A percentile compares a stretch with the other conserved stretches of the same genome.
These are phyloP conservation scores for Suillus bovinus DNA, from an alignment of 768 basidiomycete genomes.

Conservation along the genomic window DNA sequence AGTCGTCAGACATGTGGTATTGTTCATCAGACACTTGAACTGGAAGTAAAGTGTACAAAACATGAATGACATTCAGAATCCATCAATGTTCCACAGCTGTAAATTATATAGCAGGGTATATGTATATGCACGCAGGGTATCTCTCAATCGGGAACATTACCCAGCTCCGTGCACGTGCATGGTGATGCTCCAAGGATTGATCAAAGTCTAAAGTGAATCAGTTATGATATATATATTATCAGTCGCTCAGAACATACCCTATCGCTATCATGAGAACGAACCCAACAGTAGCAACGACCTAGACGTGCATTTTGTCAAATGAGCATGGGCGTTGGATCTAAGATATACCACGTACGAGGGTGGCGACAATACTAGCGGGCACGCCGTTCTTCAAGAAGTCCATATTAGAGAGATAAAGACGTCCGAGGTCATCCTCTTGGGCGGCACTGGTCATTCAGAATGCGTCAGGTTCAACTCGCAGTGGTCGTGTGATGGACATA, in stretches of 20 bases:
- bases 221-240: not conserved
- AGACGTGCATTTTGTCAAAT: slow-evolving; percentile 8
- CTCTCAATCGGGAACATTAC: not conserved
- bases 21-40: not conserved
- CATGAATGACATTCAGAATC: not conserved
- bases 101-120: slow-evolving; percentile 1
- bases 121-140: not conserved
- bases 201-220: not conserved
- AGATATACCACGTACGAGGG: slow-evolving; percentile 52
- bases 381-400: slow-evolving; percentile 96
- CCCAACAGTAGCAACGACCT: slow-evolving; percentile 88
- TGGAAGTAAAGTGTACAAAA: too few relatives aligned
- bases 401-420: slow-evolving; percentile 78
- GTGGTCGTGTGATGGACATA: slow-evolving; percentile 41
- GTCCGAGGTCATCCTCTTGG: slow-evolving; percentile 93
- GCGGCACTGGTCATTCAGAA: slow-evolving; percentile 59
- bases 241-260: slow-evolving; percentile 49
- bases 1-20: not conserved
- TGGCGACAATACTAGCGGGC: slow-evolving; percentile 90
- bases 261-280: slow-evolving; percentile 73
- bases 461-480: slow-evolving; percentile 1
- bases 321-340: not conserved
- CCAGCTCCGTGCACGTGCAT: not conserved
- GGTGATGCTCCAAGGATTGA: not conserved
- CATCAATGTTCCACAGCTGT: not conserved